Conservation (phyloP, 2,329 filamentous ascomycete genomes). For the Cladosporium sp. region DNA sequence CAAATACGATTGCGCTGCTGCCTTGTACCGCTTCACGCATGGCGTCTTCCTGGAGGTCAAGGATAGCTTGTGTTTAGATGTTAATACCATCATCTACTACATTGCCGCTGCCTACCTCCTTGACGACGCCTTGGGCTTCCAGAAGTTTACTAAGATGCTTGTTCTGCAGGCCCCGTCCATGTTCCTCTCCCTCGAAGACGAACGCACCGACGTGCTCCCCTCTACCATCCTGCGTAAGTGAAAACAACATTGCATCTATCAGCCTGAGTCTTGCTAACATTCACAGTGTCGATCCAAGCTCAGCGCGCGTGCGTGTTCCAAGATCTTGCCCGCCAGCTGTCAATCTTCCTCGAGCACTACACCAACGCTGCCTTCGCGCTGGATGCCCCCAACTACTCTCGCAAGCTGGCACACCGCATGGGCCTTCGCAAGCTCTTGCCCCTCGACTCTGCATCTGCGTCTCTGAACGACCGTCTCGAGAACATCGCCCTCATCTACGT, state of each 20-base stretch:
- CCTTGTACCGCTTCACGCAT: background rate
- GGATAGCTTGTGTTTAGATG: background rate
- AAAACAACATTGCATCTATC: background rate
- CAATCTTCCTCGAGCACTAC: background rate
- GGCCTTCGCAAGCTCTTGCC: background rate
- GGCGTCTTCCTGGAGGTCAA: background rate
- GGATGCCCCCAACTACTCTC: background rate
- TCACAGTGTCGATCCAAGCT: background rate
- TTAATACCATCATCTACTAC: background rate
- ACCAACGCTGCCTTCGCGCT: background rate
- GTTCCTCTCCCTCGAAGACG: background rate
- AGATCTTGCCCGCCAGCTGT: background rate
- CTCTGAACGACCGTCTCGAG: background rate
- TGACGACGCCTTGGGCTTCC: slow-evolving; percentile 14
- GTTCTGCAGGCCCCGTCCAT: background rate
- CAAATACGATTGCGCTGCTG: slow-evolving; percentile 16
- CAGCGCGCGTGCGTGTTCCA: background rate
- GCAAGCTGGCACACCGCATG: background rate
- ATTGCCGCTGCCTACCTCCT: slow-evolving; percentile 13
- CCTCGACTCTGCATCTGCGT: background rate
- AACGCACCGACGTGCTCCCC: slow-evolving; percentile 7
- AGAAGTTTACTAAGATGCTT: slow-evolving; percentile 12
- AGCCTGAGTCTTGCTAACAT: slow-evolving; percentile 3
- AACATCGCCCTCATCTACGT: background rate
- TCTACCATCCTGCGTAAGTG: background rate